A percentile compares a stretch with the other conserved stretches of the same genome.
Conservation (phyloP, 2,329 filamentous ascomycete species). For the Diaporthe sp. region DNA sequence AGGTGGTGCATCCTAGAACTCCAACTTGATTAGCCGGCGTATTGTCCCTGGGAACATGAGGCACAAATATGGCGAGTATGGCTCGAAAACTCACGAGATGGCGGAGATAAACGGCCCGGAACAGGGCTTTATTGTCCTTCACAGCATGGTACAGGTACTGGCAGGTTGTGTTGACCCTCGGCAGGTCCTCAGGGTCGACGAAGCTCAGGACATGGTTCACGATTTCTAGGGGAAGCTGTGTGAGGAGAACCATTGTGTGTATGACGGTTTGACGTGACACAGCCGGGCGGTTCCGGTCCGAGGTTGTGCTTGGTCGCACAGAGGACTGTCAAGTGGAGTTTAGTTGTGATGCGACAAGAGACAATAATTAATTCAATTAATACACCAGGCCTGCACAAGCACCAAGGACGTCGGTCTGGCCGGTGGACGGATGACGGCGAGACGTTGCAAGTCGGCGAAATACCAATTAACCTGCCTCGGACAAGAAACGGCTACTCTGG, state of each 20-base stretch:
- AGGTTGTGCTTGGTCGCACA: too few species aligned
- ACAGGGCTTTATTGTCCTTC: constrained; percentile 70
- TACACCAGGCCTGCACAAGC: not conserved
- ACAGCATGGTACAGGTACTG: constrained; percentile 67
- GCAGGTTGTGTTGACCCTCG: constrained; percentile 65
- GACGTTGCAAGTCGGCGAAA: constrained; percentile 12
- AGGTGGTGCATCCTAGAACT: constrained; percentile 32
- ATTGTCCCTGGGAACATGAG: not conserved
- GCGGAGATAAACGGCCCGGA: constrained; percentile 72
- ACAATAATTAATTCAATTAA: not conserved
- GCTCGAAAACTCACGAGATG: constrained; percentile 61
- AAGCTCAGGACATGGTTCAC: constrained; percentile 72
- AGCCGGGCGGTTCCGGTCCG: not conserved
- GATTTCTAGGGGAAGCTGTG: constrained; percentile 72
- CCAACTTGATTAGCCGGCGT: not conserved
- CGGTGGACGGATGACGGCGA: constrained; percentile 14
- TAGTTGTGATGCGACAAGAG: not conserved
- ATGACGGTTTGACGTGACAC: not conserved
- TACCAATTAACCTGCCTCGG: constrained; percentile 19
- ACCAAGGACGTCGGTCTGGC: not conserved
- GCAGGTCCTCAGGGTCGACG: constrained; percentile 70
- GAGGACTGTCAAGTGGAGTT: too few species aligned
- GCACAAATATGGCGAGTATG: not conserved
- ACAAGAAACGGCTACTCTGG: not conserved
- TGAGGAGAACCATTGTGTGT: constrained; percentile 50